Percentiles rank a stretch among this genome's conserved stretches.
Conservation (phyloP, 78 protist genomes). For the Dictyostelium capitatum region DNA sequence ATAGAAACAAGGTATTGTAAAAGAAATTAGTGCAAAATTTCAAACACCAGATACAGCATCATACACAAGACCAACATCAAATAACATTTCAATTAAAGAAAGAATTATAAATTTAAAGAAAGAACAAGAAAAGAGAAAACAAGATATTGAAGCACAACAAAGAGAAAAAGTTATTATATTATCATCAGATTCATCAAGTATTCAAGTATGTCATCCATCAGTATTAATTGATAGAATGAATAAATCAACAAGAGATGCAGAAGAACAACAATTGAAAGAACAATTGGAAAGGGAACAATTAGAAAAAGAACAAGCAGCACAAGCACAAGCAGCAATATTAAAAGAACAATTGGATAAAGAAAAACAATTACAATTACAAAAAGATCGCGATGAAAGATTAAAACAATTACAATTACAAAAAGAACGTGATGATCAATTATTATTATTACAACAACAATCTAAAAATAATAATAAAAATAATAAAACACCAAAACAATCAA, state of each 20-base stretch:
- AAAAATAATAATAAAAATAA: neutral
- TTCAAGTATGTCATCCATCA: slow-evolving; percentile 9
- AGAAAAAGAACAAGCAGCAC: neutral
- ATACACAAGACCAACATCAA: slow-evolving; percentile 28
- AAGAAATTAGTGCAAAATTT: slow-evolving; percentile 43
- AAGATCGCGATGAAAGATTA: neutral
- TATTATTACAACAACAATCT: neutral
- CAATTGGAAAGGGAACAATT: neutral
- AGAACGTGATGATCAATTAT: neutral
- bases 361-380: neutral
- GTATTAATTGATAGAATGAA: slow-evolving; percentile 28
- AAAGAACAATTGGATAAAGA: neutral
- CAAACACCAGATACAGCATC: slow-evolving; percentile 82
- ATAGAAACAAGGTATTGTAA: slow-evolving; percentile 60
- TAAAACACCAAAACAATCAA: neutral
- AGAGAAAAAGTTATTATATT: slow-evolving; percentile 43
- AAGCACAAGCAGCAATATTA: neutral
- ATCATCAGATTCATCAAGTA: neutral
- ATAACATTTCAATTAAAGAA: slow-evolving; percentile 45
- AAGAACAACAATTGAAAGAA: neutral
- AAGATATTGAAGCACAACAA: slow-evolving; percentile 2
- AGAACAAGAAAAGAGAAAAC: slow-evolving; percentile 29
- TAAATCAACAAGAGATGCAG: neutral
- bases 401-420: neutral
- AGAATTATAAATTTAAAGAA: slow-evolving; percentile 10